Conservation (phyloP, 2,329 filamentous ascomycete genomes). For the Fusarium pseudograminearum region DNA sequence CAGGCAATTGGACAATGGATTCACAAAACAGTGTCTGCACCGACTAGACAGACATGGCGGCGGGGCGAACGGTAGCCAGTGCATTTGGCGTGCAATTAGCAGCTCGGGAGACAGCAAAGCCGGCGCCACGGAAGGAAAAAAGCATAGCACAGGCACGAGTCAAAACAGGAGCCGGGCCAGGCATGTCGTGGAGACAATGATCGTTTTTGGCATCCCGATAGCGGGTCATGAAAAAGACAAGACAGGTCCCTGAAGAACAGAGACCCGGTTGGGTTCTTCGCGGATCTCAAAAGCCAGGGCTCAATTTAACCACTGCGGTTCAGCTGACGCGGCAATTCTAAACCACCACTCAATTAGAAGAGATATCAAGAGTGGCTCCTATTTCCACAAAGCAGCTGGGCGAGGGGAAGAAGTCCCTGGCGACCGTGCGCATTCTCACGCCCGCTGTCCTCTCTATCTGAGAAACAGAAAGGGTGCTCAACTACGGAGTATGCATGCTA, state of each 20-base stretch:
- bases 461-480: conserved; percentile 11
- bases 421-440: conserved; percentile 30
- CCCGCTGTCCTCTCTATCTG: conserved; percentile 20
- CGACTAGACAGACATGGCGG: conserved; percentile 18
- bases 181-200: conserved; percentile 33
- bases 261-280: conserved; percentile 37
- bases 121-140: conserved; percentile 45
- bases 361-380: conserved; percentile 21
- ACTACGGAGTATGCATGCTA: neutral
- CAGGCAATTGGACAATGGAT: conserved; percentile 16
- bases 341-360: conserved; percentile 8
- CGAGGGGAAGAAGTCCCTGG: conserved; percentile 18
- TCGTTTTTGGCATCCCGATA: conserved; percentile 42
- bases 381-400: conserved; percentile 10
- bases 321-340: conserved; percentile 39
- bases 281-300: conserved; percentile 21
- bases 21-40: conserved; percentile 14
- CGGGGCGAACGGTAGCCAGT: conserved; percentile 36
- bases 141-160: conserved; percentile 41
- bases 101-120: conserved; percentile 43
- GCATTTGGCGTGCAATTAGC: conserved; percentile 41
- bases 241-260: conserved; percentile 39
- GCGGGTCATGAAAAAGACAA: conserved; percentile 32
- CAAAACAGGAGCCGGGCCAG: conserved; percentile 32
- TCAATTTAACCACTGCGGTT: conserved; percentile 21